Conservation (phyloP, 2,329 filamentous ascomycete genomes). For the Verruconis gallopava region DNA sequence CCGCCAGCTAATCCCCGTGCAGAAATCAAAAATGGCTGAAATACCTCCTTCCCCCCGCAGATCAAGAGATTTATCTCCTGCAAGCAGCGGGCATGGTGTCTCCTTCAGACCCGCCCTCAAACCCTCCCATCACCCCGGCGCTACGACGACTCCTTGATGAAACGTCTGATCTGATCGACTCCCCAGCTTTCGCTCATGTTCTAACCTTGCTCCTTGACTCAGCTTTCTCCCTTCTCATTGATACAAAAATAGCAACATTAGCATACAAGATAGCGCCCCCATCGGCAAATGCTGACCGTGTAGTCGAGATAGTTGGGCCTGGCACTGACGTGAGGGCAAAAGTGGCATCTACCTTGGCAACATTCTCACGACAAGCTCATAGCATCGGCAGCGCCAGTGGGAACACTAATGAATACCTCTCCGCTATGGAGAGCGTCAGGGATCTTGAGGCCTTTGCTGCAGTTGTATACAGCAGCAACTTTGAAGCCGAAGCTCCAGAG, state of each 20-base stretch:
- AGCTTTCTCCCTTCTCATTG: constrained; percentile 71
- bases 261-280: constrained; percentile 56
- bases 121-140: constrained; percentile 27
- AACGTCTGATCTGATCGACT: constrained; percentile 90
- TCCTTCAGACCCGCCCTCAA: constrained; percentile 22
- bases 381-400: constrained; percentile 63
- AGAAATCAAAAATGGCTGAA: constrained; percentile 60
- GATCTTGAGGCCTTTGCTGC: constrained; percentile 76
- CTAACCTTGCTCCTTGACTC: constrained; percentile 76
- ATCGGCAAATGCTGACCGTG: constrained; percentile 27
- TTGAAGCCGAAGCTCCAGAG: constrained; percentile 34
- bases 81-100: constrained; percentile 65
- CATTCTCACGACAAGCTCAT: constrained; percentile 83
- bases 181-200: constrained; percentile 78
- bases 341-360: constrained; percentile 78
- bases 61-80: constrained; percentile 73
- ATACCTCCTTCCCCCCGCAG: constrained; percentile 66
- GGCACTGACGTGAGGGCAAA: constrained; percentile 45
- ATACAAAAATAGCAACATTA: constrained; percentile 65
- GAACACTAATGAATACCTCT: constrained; percentile 35
- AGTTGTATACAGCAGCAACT: constrained; percentile 79
- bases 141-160: constrained; percentile 84
- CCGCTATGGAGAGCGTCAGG: constrained; percentile 59
- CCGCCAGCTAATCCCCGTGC: constrained; percentile 13
- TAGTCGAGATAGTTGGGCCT: constrained; percentile 41